Conservation (phyloP, 1,284 basidiomycete genomes). For the Pyrrhoderma lamaoense region DNA sequence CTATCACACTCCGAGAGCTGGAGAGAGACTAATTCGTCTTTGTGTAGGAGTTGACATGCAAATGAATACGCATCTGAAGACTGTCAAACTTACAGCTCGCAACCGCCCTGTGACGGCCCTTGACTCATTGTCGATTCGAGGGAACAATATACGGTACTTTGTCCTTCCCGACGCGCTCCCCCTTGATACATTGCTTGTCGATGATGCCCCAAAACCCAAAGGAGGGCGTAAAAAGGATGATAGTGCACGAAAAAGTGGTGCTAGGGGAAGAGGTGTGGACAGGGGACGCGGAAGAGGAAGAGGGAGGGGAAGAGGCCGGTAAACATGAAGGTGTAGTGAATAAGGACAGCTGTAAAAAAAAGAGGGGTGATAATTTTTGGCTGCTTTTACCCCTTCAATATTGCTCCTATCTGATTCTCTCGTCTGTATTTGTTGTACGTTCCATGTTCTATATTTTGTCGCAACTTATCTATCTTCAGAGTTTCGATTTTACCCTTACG, state of each 20-base stretch:
- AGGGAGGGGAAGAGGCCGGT: constrained; percentile 33
- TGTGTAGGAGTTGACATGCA: constrained; percentile 84
- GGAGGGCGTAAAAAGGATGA: constrained; percentile 73
- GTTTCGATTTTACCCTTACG: no score
- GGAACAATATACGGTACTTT: constrained; percentile 92
- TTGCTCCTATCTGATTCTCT: no score
- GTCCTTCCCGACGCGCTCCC: constrained; percentile 95
- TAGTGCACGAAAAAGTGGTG: constrained; percentile 49
- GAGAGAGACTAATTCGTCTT: constrained; percentile 1
- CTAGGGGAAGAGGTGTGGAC: constrained; percentile 37
- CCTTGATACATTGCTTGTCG: constrained; percentile 92
- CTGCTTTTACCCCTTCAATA: no score
- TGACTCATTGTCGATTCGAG: constrained; percentile 85
- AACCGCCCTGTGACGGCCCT: constrained; percentile 80
- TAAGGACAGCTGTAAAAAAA: no score
- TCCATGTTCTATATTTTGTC: no score
- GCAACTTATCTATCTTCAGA: no score
- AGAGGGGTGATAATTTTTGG: no score
- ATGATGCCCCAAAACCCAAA: constrained; percentile 97
- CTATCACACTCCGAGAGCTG: constrained; percentile 4
- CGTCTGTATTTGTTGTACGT: no score
- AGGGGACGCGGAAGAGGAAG: constrained; percentile 44
- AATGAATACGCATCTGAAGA: constrained; percentile 97
- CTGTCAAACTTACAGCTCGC: constrained; percentile 90
- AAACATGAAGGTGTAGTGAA: no score